phyloP scores from a whole-genome alignment of 2,329 filamentous ascomycete species.

The Fonsecaea erecta region DNA sequence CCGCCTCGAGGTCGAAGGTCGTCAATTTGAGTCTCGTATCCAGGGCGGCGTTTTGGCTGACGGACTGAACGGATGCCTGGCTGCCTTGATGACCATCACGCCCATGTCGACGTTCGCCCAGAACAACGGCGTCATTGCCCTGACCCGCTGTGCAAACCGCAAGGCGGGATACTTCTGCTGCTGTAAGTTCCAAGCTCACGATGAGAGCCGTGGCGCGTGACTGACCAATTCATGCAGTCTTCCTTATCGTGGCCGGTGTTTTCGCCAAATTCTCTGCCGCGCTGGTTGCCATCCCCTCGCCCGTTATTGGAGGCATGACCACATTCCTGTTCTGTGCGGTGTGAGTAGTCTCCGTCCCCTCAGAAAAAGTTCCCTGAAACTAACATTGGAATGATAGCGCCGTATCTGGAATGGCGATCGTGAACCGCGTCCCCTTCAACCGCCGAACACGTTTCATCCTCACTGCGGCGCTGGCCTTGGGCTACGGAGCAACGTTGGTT shows the following conservation, averaged over 20 bases:
- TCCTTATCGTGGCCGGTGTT: conserved; percentile 70
- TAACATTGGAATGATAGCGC: conserved; percentile 42
- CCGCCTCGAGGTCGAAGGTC: conserved; percentile 66
- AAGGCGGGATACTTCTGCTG: conserved; percentile 70
- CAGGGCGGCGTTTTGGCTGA: conserved; percentile 71
- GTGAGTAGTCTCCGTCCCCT: not conserved
- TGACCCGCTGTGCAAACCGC: conserved; percentile 70
- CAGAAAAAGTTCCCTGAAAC: not conserved
- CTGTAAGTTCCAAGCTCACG: conserved; percentile 25
- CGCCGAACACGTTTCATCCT: conserved; percentile 70
- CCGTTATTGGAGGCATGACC: conserved; percentile 55
- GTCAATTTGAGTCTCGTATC: conserved; percentile 69
- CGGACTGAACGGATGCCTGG: conserved; percentile 67
- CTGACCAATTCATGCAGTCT: conserved; percentile 48
- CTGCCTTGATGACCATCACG: conserved; percentile 68
- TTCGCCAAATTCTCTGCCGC: conserved; percentile 73
- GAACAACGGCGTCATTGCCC: conserved; percentile 71
- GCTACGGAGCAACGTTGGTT: conserved; percentile 59
- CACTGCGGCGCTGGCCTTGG: conserved; percentile 64
- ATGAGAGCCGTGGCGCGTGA: not conserved
- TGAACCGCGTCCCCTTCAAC: conserved; percentile 65
- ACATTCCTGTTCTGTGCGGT: conserved; percentile 72
- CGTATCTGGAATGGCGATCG: conserved; percentile 69
- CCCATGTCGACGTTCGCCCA: conserved; percentile 72
- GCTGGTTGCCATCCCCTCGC: conserved; percentile 66